Percentiles rank a stretch among this genome's conserved stretches.
Conservation (phyloP, 371 early-diverging fungal genomes). For the Mortierella polycephala region DNA sequence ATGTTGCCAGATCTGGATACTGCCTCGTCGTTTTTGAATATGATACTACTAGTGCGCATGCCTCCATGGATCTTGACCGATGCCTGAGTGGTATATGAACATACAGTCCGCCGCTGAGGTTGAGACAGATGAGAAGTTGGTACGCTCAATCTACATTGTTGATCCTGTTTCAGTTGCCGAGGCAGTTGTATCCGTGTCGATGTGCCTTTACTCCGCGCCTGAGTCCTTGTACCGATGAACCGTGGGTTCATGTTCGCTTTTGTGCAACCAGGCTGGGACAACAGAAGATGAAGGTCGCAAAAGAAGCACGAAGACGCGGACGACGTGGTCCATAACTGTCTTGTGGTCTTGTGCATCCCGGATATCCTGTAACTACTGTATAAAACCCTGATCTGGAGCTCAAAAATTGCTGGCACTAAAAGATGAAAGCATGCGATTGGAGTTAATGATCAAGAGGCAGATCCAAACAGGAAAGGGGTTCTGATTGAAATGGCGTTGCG, state of each 20-base stretch:
- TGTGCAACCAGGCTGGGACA: constrained; percentile 6
- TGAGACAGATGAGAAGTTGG: constrained; percentile 6
- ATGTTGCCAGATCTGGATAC: neutral
- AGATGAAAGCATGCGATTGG: too few species aligned
- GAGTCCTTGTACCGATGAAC: constrained; percentile 2
- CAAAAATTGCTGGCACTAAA: too few species aligned
- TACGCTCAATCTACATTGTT: constrained; percentile 5
- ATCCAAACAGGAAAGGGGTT: too few species aligned
- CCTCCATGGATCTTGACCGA: constrained; percentile 1
- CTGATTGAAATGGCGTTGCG: neutral
- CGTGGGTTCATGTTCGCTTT: constrained; percentile 1
- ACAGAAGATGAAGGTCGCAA: constrained; percentile 43
- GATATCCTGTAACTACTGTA: neutral
- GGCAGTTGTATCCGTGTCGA: constrained; percentile 23
- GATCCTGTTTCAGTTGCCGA: constrained; percentile 12
- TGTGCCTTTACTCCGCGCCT: constrained; percentile 1
- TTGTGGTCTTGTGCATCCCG: constrained; percentile 51
- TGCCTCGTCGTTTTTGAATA: neutral
- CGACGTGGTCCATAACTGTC: constrained; percentile 48
- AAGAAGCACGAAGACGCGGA: constrained; percentile 42
- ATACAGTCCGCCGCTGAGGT: constrained; percentile 1
- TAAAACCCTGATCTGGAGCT: neutral
- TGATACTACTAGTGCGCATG: neutral
- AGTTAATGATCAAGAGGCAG: too few species aligned
- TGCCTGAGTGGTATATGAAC: constrained; percentile 23